Percentiles rank a stretch among this genome's conserved stretches.
phyloP scores from a whole-genome alignment of 78 protist genomes.

The Dictyostelium purpureum region DNA sequence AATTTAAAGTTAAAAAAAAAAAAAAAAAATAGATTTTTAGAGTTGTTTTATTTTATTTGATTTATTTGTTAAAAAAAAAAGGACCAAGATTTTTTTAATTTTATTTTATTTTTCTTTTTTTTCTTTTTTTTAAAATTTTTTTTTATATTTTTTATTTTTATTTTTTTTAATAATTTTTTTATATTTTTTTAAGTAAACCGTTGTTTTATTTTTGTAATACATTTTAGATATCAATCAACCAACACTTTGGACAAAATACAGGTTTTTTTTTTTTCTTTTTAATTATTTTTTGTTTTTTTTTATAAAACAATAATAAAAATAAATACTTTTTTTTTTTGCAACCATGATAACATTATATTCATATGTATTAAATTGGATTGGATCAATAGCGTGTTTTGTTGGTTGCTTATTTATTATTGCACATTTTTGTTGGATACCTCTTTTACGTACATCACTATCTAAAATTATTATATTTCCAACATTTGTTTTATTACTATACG shows the following conservation, averaged over 20 bases:
- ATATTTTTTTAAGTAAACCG: neutral
- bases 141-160: neutral
- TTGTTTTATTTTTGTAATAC: neutral
- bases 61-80: no score
- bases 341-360: neutral
- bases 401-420: constrained; percentile 45
- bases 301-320: neutral
- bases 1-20: no score
- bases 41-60: neutral
- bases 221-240: no score
- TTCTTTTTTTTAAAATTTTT: neutral
- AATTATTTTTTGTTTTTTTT: no score
- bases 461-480: constrained; percentile 53
- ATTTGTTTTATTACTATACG: constrained; percentile 1
- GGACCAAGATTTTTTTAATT: neutral
- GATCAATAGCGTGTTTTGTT: constrained; percentile 2
- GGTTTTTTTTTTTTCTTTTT: no score
- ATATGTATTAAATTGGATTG: neutral
- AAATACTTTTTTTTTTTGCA: neutral
- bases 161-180: neutral
- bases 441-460: constrained; percentile 31
- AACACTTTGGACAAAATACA: no score
- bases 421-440: constrained; percentile 41
- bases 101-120: neutral
- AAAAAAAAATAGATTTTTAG: neutral